These are phyloP conservation scores for Pseudocercospora eumusae DNA, from an alignment of 2,329 filamentous ascomycete genomes.

Conservation along the genomic window DNA sequence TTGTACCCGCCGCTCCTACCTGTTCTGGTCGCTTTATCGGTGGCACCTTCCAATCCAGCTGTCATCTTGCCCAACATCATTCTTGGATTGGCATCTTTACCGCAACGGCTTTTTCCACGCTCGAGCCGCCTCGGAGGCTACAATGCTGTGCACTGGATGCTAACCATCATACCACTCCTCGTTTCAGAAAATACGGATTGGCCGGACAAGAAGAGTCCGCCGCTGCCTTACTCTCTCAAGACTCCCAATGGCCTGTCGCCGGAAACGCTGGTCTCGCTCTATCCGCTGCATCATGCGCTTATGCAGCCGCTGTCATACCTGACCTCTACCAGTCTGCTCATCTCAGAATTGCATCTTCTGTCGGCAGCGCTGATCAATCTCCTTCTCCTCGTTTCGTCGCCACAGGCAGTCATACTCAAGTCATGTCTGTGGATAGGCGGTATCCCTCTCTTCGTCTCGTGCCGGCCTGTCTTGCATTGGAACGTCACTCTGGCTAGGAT, in stretches of 20 bases:
- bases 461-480: conserved; percentile 74
- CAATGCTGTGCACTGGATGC: conserved; percentile 73
- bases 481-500: conserved; percentile 83
- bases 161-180: conserved; percentile 70
- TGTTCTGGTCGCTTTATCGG: conserved; percentile 71
- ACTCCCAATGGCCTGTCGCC: conserved; percentile 41
- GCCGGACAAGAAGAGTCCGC: conserved; percentile 36
- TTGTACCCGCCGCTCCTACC: conserved; percentile 80
- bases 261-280: conserved; percentile 67
- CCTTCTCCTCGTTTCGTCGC: conserved; percentile 70
- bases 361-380: conserved; percentile 81
- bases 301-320: conserved; percentile 73
- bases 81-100: conserved; percentile 76
- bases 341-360: conserved; percentile 83
- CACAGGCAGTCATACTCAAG: conserved; percentile 48
- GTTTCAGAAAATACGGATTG: conserved; percentile 50
- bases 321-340: conserved; percentile 83
- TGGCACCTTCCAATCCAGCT: conserved; percentile 62
- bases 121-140: conserved; percentile 58
- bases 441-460: conserved; percentile 70
- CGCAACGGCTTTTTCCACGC: conserved; percentile 69
- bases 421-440: conserved; percentile 62
- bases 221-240: conserved; percentile 27
- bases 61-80: conserved; percentile 76
- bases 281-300: conserved; percentile 79